Base-by-base conservation (phyloP, 371 early-diverging fungal genomes). In the Fennellomyces sp. region DNA sequence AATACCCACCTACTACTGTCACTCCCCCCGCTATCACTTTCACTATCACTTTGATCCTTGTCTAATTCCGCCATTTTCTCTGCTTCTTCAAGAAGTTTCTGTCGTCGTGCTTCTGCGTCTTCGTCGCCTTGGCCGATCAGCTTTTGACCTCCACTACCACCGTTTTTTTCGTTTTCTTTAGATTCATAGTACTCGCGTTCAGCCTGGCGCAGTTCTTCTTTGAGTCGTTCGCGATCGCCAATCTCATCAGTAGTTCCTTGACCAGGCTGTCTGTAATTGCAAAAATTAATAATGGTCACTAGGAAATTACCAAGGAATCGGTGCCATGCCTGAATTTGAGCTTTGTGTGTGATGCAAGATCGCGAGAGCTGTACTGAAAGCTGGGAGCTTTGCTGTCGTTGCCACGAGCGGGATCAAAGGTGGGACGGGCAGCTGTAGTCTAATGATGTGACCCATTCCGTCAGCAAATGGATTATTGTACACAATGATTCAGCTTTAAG, bases 371-470 rank as follows among this genome's bases (percentile, higher is more conserved):
- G 48, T 85, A 79, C 64, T 90, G 87, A 53, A 85, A 82, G 35
- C 90, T 84, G 4, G 95, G 91, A 31, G 92, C 94, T 58, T 82
- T 82, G 52, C 80, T 86, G 31, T 84, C 88, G 58, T 86, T 85
- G 50, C 92, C 93, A 60, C 88, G 82, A 45, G 93, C 93, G 23
- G 93, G 90, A 78, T 93, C 91, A 69, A 90, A 91, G 19, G 93
- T 91, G 10, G 92, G 92, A 47, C 91, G 76, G 48, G 89, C 89
- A n/a, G 91, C 89, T 1, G 90, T 87, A 28, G 89, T 88, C 89
- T 79, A 64, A 41, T 17, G n/a, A 23, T 45, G 19, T n/a, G n/a
- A n/a, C n/a, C n/a, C n/a, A n/a, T n/a, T n/a, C n/a, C n/a, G n/a
- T n/a, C n/a, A n/a, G n/a, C n/a, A n/a, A n/a, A 21, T 21, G 10